These are phyloP conservation scores for Mortierella antarctica DNA, from an alignment of 192 early-diverging fungal species.

Conservation along the genomic window DNA sequence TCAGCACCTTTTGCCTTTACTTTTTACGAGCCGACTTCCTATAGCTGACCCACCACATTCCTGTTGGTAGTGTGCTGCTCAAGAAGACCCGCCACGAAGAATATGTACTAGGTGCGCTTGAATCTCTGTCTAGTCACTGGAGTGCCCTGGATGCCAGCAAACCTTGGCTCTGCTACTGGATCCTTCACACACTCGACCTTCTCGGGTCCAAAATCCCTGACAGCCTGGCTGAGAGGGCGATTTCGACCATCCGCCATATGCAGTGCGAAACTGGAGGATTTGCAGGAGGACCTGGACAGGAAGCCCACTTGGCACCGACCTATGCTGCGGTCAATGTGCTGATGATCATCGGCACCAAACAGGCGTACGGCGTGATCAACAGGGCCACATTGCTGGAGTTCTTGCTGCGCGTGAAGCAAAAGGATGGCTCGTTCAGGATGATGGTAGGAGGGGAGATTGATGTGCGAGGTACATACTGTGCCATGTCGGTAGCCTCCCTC, in stretches of 20 bases:
- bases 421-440: conserved; percentile 92
- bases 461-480: conserved; percentile 91
- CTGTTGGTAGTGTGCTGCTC: conserved; percentile 18
- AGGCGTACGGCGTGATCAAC: conserved; percentile 75
- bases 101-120: conserved; percentile 26
- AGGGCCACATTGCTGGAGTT: conserved; percentile 76
- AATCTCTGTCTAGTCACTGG: conserved; percentile 28
- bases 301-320: conserved; percentile 89
- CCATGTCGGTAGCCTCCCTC: conserved; percentile 78
- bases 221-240: conserved; percentile 56
- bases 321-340: conserved; percentile 90
- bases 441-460: conserved; percentile 95
- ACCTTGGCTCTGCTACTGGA: conserved; percentile 96
- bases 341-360: conserved; percentile 79
- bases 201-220: conserved; percentile 67
- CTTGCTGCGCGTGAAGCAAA: conserved; percentile 83
- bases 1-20: neutral
- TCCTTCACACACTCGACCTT: conserved; percentile 84
- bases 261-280: conserved; percentile 86
- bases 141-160: conserved; percentile 76
- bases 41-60: too few species aligned
- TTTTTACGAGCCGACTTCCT: neutral
- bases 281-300: conserved; percentile 86
- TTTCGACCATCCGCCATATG: conserved; percentile 71
- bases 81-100: conserved; percentile 35